Percentiles rank a stretch among this genome's conserved stretches.
These are phyloP conservation scores for Hericium alpestre DNA, from an alignment of 768 basidiomycete genomes.

Conservation along the genomic window DNA sequence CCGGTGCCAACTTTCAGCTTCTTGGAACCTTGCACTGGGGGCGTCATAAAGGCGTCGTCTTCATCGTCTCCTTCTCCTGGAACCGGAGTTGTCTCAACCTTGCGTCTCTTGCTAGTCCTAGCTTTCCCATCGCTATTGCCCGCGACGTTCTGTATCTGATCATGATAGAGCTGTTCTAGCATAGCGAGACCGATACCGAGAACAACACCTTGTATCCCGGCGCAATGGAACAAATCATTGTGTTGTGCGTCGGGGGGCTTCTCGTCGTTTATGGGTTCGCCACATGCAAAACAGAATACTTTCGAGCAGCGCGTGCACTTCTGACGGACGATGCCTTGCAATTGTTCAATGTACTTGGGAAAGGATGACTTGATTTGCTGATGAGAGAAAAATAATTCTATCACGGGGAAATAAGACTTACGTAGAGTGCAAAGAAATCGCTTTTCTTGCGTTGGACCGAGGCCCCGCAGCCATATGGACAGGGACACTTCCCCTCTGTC, in stretches of 20 bases:
- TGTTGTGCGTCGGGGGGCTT: constrained; percentile 23
- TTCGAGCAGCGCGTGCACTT: constrained; percentile 35
- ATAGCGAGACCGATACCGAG: constrained; percentile 85
- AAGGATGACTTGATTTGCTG: constrained; percentile 53
- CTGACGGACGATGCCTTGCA: constrained; percentile 46
- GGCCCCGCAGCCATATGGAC: constrained; percentile 68
- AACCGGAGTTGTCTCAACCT: constrained; percentile 23
- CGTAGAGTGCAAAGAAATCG: constrained; percentile 78
- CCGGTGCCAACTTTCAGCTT: constrained; percentile 75
- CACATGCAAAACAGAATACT: constrained; percentile 36
- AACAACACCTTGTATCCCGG: constrained; percentile 81
- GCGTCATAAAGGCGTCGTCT: constrained; percentile 37
- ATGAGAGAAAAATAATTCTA: background rate
- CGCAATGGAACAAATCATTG: constrained; percentile 75
- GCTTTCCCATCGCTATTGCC: constrained; percentile 16
- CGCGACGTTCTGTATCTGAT: constrained; percentile 32
- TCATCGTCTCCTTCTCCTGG: constrained; percentile 29
- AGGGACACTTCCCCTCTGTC: constrained; percentile 48
- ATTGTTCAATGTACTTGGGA: constrained; percentile 51
- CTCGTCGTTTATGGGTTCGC: constrained; percentile 25
- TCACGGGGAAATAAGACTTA: constrained; percentile 32
- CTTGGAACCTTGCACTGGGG: constrained; percentile 33
- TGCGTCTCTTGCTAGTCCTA: constrained; percentile 26
- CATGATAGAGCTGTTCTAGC: constrained; percentile 64
- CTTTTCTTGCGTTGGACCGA: constrained; percentile 49